A percentile compares a stretch with the other conserved stretches of the same genome.
phyloP scores from a whole-genome alignment of 1,284 basidiomycete species.

The Mycena citricolor region DNA sequence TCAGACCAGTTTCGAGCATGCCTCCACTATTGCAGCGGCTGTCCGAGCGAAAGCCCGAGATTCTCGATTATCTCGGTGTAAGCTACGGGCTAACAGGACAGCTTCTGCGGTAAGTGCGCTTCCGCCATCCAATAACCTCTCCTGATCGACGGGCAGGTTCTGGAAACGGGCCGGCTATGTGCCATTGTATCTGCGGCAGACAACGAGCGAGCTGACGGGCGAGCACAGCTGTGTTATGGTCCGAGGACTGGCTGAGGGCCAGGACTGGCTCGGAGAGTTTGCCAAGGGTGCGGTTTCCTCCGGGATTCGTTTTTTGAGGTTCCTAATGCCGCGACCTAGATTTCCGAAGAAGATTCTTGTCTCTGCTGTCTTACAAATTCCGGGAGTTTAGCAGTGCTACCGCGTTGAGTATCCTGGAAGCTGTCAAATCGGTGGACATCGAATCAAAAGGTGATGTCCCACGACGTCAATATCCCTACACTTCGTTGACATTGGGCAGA shows the following conservation, averaged over 20 bases:
- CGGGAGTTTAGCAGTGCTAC: constrained; percentile 88
- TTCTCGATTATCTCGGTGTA: constrained; percentile 93
- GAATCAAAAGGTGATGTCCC: constrained; percentile 48
- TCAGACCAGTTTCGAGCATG: constrained; percentile 81
- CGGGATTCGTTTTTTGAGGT: neutral
- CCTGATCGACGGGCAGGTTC: constrained; percentile 54
- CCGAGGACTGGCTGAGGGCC: constrained; percentile 59
- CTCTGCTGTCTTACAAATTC: constrained; percentile 91
- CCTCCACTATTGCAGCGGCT: constrained; percentile 92
- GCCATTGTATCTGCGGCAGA: constrained; percentile 93
- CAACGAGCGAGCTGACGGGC: constrained; percentile 92
- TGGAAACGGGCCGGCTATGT: constrained; percentile 95
- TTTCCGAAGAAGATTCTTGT: constrained; percentile 89
- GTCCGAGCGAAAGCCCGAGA: constrained; percentile 88
- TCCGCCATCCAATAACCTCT: constrained; percentile 1
- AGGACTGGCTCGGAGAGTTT: constrained; percentile 90
- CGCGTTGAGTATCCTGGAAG: constrained; percentile 87
- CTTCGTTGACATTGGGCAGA: constrained; percentile 35
- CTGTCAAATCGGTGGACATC: constrained; percentile 55
- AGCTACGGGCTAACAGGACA: constrained; percentile 93
- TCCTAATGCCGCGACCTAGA: constrained; percentile 47
- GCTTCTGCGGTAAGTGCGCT: constrained; percentile 63
- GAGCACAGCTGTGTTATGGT: constrained; percentile 97
- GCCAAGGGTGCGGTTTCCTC: constrained; percentile 68
- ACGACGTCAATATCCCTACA: constrained; percentile 20